Percentiles rank a stretch among this genome's conserved stretches.
phyloP scores from a whole-genome alignment of 768 basidiomycete species.

The Lactarius pseudohatsudake region DNA sequence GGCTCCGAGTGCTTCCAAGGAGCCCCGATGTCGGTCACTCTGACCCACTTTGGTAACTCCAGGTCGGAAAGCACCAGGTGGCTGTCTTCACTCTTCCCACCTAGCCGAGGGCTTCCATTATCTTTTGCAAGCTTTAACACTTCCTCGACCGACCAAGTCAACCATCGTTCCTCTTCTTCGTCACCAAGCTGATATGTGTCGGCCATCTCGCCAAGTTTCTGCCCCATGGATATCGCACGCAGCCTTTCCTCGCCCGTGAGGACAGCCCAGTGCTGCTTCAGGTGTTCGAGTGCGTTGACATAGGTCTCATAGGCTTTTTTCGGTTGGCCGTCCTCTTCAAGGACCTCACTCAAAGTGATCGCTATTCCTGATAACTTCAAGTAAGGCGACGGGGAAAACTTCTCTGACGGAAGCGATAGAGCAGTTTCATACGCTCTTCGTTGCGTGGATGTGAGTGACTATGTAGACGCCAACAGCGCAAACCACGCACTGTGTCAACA shows the following conservation, averaged over 20 bases:
- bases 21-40: slow-evolving; percentile 58
- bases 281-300: slow-evolving; percentile 33
- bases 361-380: slow-evolving; percentile 71
- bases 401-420: slow-evolving; percentile 41
- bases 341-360: slow-evolving; percentile 55
- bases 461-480: background rate
- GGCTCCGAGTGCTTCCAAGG: slow-evolving; percentile 63
- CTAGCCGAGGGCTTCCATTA: slow-evolving; percentile 22
- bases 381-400: slow-evolving; percentile 47
- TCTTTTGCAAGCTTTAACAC: slow-evolving; percentile 42
- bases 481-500: slow-evolving; percentile 50
- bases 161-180: slow-evolving; percentile 46
- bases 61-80: slow-evolving; percentile 43
- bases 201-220: slow-evolving; percentile 47
- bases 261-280: slow-evolving; percentile 28
- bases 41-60: slow-evolving; percentile 59
- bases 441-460: background rate
- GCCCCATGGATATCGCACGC: slow-evolving; percentile 46
- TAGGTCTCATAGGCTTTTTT: slow-evolving; percentile 33
- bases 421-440: slow-evolving; percentile 58
- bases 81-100: slow-evolving; percentile 23
- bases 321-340: slow-evolving; percentile 43
- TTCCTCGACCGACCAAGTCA: slow-evolving; percentile 46
- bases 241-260: slow-evolving; percentile 42
- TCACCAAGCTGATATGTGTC: slow-evolving; percentile 36